Evolutionary conservation across 768 basidiomycete species (phyloP).

Genomic region (Macrolepiota dolichaula): DNA sequence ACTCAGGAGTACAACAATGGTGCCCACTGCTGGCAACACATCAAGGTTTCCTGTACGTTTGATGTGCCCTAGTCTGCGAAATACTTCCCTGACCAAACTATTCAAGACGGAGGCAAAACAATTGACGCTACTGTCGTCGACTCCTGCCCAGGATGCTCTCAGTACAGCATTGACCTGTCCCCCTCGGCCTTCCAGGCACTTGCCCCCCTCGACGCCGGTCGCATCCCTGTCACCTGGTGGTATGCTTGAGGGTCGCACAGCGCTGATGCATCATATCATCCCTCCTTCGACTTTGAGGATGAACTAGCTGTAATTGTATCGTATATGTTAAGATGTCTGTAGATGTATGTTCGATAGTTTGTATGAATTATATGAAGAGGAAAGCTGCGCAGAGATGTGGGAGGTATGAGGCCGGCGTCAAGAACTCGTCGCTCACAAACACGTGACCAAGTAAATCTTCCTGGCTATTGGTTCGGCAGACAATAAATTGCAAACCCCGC

Average conservation of each 20-base stretch:
- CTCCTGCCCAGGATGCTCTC: constrained; percentile 26
- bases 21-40: constrained; percentile 19
- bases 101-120: constrained; percentile 22
- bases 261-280: not conserved
- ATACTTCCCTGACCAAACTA: not conserved
- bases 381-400: not conserved
- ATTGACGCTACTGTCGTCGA: constrained; percentile 24
- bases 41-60: constrained; percentile 21
- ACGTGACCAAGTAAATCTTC: no score
- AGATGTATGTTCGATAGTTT: not conserved
- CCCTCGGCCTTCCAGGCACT: constrained; percentile 24
- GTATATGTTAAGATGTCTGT: no score
- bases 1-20: constrained; percentile 17
- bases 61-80: no score
- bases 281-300: not conserved
- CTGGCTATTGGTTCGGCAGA: no score
- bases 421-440: no score
- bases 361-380: not conserved
- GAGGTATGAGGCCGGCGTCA: no score
- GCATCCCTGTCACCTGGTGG: constrained; percentile 23
- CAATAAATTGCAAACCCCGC: no score
- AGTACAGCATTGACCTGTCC: constrained; percentile 25
- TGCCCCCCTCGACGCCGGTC: constrained; percentile 21
- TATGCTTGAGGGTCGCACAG: constrained; percentile 19
- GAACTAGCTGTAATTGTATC: not conserved